Evolutionary conservation across 192 early-diverging fungal genomes (phyloP).

Genomic region (Backusella sp.): DNA sequence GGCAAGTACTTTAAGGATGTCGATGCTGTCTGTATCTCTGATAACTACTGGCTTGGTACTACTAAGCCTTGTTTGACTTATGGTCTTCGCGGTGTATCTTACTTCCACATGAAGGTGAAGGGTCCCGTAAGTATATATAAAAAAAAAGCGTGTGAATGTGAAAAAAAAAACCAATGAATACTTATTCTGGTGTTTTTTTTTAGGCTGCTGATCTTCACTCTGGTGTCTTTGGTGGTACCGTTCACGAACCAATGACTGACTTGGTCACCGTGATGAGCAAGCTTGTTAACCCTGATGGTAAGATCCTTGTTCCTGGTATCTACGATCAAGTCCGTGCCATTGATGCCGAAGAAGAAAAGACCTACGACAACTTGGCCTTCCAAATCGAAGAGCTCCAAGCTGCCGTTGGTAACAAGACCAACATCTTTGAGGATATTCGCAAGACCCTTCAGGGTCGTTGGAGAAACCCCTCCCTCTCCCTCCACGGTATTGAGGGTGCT

Average conservation of each 20-base stretch:
- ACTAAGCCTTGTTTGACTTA: constrained; percentile 98
- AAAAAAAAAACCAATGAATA: background rate
- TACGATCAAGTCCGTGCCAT: constrained; percentile 87
- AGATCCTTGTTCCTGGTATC: constrained; percentile 91
- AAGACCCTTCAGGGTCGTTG: constrained; percentile 89
- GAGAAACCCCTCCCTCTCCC: constrained; percentile 93
- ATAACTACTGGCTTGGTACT: constrained; percentile 98
- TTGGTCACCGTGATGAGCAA: constrained; percentile 79
- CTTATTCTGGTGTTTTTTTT: background rate
- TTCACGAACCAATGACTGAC: constrained; percentile 99
- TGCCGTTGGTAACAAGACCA: constrained; percentile 72
- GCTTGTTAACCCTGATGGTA: constrained; percentile 81
- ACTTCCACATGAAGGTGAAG: constrained; percentile 46
- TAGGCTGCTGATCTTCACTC: constrained; percentile 83
- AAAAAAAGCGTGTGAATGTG: background rate
- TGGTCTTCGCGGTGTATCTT: constrained; percentile 84
- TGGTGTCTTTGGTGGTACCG: constrained; percentile 91
- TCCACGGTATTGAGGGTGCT: constrained; percentile 98
- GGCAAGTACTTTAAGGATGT: constrained; percentile 86
- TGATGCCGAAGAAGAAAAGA: constrained; percentile 73
- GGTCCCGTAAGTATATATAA: constrained; percentile 24
- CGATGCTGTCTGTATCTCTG: constrained; percentile 95
- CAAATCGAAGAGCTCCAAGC: constrained; percentile 73
- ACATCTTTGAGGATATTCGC: constrained; percentile 74
- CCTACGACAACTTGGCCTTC: constrained; percentile 87